Conservation (phyloP, 352 stramenopile genomes). For the Phytophthora agathidicida region DNA sequence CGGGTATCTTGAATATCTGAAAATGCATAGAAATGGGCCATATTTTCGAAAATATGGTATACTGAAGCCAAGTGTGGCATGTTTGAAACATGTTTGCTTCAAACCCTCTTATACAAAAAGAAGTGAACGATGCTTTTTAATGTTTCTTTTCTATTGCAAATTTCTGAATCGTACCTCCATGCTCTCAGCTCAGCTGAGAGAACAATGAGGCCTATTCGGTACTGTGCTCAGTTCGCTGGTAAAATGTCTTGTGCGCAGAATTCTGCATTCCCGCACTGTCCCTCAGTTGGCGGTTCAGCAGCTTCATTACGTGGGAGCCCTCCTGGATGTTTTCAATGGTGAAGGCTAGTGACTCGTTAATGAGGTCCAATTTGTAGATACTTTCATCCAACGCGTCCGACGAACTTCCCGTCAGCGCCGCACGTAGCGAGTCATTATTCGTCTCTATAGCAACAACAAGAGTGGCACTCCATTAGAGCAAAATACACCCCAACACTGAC, state of each 20-base stretch:
- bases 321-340: slow-evolving; percentile 86
- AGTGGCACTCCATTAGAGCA: not conserved
- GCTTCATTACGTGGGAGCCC: slow-evolving; percentile 70
- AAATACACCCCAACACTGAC: not conserved
- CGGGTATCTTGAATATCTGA: too few species aligned
- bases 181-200: too few species aligned
- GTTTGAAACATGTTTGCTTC: too few species aligned
- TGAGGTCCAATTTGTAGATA: slow-evolving; percentile 78
- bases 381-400: slow-evolving; percentile 46
- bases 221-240: slow-evolving; percentile 18
- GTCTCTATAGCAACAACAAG: slow-evolving; percentile 38
- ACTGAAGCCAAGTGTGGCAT: too few species aligned
- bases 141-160: too few species aligned
- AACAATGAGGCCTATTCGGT: too few species aligned
- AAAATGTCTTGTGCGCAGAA: slow-evolving; percentile 37
- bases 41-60: too few species aligned
- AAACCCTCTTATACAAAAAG: too few species aligned
- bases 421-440: slow-evolving; percentile 50
- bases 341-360: slow-evolving; percentile 83
- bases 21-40: too few species aligned
- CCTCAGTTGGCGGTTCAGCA: slow-evolving; percentile 71
- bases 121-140: too few species aligned
- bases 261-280: slow-evolving; percentile 57
- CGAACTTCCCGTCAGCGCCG: slow-evolving; percentile 36
- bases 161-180: too few species aligned